A percentile compares a stretch with the other conserved stretches of the same genome.
Conservation (phyloP, 192 early-diverging fungal genomes). For the Mortierella hygrophila region DNA sequence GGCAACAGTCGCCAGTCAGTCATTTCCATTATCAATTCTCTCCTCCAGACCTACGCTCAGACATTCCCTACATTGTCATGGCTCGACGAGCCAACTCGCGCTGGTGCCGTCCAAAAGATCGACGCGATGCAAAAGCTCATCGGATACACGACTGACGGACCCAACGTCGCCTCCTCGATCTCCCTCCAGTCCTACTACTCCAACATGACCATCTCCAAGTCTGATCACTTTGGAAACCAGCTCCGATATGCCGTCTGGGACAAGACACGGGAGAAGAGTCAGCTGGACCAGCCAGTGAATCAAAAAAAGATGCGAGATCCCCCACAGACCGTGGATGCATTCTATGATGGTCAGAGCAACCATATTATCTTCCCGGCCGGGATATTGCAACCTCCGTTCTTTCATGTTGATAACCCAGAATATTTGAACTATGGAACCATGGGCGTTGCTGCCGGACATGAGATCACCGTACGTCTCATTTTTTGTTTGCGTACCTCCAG, state of each 20-base stretch:
- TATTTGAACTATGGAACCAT: conserved; percentile 75
- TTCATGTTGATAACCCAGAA: conserved; percentile 60
- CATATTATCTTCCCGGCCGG: conserved; percentile 54
- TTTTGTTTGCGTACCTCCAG: background rate
- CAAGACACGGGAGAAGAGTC: too few relatives aligned
- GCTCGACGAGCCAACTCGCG: conserved; percentile 60
- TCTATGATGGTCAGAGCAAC: conserved; percentile 52
- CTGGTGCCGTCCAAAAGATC: conserved; percentile 56
- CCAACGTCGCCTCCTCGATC: conserved; percentile 53
- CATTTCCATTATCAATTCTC: conserved; percentile 50
- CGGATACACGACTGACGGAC: conserved; percentile 56
- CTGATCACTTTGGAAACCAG: conserved; percentile 61
- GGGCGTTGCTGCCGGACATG: conserved; percentile 78
- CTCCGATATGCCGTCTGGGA: background rate
- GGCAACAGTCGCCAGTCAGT: conserved; percentile 39
- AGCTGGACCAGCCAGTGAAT: too few relatives aligned
- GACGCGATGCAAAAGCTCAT: conserved; percentile 56
- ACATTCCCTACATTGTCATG: conserved; percentile 53
- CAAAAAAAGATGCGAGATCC: too few relatives aligned
- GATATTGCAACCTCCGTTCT: conserved; percentile 73
- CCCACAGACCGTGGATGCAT: conserved; percentile 47
- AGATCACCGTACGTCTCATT: conserved; percentile 51
- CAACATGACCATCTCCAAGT: background rate
- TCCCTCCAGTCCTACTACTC: conserved; percentile 60
- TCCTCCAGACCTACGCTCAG: conserved; percentile 54